These are phyloP conservation scores for Ananas comosus DNA, from an alignment of 176 grass and related monocot species.

Conservation along the genomic window DNA sequence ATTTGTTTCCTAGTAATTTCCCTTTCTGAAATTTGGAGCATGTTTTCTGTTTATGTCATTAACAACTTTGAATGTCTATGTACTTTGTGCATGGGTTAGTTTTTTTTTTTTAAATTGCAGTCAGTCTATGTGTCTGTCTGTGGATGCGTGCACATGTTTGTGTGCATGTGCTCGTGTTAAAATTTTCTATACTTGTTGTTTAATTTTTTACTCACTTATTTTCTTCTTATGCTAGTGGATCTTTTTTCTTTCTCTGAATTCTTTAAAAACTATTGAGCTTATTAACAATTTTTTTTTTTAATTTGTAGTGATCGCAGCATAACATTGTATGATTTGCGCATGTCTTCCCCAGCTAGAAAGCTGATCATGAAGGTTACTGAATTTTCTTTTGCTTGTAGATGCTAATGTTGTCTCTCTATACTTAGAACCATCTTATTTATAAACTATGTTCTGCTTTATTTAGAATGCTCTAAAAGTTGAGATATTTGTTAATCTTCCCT, in stretches of 20 bases:
- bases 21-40: too few species aligned
- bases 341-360: slow-evolving; percentile 85
- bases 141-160: too few species aligned
- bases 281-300: background rate
- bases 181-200: too few species aligned
- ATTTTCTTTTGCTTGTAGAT: slow-evolving; percentile 23
- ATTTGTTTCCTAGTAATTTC: background rate
- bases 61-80: too few species aligned
- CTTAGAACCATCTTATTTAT: background rate
- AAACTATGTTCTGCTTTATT: background rate
- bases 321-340: slow-evolving; percentile 83
- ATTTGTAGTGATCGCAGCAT: slow-evolving; percentile 86
- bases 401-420: background rate
- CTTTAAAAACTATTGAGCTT: background rate
- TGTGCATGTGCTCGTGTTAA: too few species aligned
- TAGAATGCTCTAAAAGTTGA: too few species aligned
- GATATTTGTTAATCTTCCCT: too few species aligned
- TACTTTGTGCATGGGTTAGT: too few species aligned
- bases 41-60: too few species aligned
- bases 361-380: slow-evolving; percentile 73
- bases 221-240: background rate
- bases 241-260: background rate
- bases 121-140: too few species aligned
- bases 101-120: too few species aligned
- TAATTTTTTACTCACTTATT: too few species aligned